Base-by-base conservation (phyloP, 2,329 filamentous ascomycete species). In the Nigrospora osmanthi region DNA sequence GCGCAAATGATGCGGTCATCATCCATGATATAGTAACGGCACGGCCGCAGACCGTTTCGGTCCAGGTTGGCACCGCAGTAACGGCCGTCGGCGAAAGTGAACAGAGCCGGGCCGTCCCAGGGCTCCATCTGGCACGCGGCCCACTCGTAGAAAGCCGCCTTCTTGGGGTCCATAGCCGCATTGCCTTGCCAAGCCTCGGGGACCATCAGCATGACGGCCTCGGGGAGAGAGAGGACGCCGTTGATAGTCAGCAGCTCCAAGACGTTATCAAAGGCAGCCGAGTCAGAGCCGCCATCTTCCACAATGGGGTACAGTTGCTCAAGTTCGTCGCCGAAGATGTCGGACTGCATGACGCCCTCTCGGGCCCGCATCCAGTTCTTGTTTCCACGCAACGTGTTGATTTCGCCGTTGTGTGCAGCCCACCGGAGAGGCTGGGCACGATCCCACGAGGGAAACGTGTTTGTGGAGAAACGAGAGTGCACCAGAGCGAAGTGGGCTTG, bases 331-430 rank as follows among this genome's bases (percentile, higher is more conserved):
- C 88, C 89, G 63, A 97, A 97, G 44, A 95, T 75, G 53, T 90
- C 83, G 2, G 91, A 97, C 63, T 89, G 87, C 78, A 97, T 87
- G 52, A 95, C 83, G 67, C 91, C 91, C 71, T 97, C 91, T 61
- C 91, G 84, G 50, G 91, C 91, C 56, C 90, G 85, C 91, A 97
- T 97, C 91, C 91, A 97, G 71, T 97, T 97, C 78, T 97, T 97
- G 75, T 97, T 97, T 49, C 91, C 91, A 63, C 91, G 86, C 50
- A 97, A 73, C 2, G 91, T 97, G 69, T 97, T 97, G 64, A 97
- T 97, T 71, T 97, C 91, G 75, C 91, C 91, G 66, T 97, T 97
- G 75, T 97, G 91, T 59, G 91, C 91, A 53, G 90, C 90, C 91
- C 91, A 97, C 69, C 91, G 82, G 52, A 97, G 73, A 51, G 91